Evolutionary conservation across 176 grass and related monocot species (phyloP), one percentile per base, ranked within the genome.

Genomic region (Aegilops speltoides): DNA sequence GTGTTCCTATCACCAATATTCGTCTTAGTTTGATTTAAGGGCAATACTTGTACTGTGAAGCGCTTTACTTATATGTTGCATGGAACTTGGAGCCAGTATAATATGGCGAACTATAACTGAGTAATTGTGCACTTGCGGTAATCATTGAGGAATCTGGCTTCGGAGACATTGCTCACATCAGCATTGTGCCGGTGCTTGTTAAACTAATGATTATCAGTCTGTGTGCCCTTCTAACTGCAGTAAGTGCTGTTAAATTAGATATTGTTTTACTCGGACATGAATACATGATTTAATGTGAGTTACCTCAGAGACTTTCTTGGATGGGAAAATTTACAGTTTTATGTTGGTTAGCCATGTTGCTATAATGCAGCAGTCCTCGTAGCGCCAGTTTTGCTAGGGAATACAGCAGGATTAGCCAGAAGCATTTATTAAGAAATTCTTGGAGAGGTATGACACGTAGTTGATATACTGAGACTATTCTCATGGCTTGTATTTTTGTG

Each of bases 151-250:
- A 36, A 34, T 74, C 6, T 15, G 8, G 13, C 56, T 79, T 22
- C 11, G 10, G 75, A 76, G 14, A 60, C 34, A 43, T 80, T 76
- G n/a, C 57, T 90, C 56, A 83, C 64, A 57, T 34, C 37, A 20
- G 14, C 74, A 34, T 87, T 24, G 15, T 36, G 8, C 64, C 64
- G 17, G 20, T 65, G 76, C n/a, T 32, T 83, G 24, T 41, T 36
- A 38, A 71, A 59, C 36, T 22, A 22, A 71, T 77, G 72, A n/a
- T 63, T 36, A 10, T 37, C 37, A 28, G 17, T 86, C 25, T 71
- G 6, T 78, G 7, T 62, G 64, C 54, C 64, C 19, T 76, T 64
- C 10, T 76, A 19, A 52, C 73, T 52, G 24, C 43, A 8, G 43
- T 20, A 20, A 75, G 7, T 45, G 15, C 17, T 76, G 73, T 29